These are phyloP conservation scores for Pythium volutum DNA, from an alignment of 352 stramenopile species.

Conservation along the genomic window DNA sequence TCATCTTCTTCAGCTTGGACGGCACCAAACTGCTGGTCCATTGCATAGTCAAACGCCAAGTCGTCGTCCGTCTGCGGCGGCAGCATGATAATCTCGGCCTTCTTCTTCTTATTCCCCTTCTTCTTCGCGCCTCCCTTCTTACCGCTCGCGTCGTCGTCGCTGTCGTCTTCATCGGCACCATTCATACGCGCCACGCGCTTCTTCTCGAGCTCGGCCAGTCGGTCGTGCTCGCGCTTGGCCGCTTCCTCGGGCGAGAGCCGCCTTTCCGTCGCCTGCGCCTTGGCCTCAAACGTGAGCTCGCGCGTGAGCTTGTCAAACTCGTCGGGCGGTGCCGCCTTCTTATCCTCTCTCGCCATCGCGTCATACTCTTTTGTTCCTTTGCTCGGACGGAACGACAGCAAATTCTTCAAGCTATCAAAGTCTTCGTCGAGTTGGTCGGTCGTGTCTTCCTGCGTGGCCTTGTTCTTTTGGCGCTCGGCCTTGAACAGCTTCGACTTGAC, in stretches of 20 bases:
- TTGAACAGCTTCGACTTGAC: conserved; percentile 91
- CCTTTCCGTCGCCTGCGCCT: conserved; percentile 91
- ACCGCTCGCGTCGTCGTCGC: conserved; percentile 45
- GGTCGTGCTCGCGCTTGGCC: conserved; percentile 90
- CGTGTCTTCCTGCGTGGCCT: conserved; percentile 73
- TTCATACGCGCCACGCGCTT: conserved; percentile 94
- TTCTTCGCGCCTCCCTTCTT: conserved; percentile 30
- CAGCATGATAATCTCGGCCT: conserved; percentile 65
- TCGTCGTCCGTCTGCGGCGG: conserved; percentile 86
- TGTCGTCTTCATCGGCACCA: conserved; percentile 79
- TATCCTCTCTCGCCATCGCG: conserved; percentile 48
- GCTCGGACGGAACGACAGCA: conserved; percentile 82
- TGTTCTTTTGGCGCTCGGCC: conserved; percentile 84
- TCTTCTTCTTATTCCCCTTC: conserved; percentile 34
- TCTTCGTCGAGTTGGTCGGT: conserved; percentile 73
- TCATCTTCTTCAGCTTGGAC: conserved; percentile 46
- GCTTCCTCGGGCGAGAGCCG: conserved; percentile 94
- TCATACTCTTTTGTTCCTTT: conserved; percentile 63
- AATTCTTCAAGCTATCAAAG: conserved; percentile 54
- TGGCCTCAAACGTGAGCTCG: conserved; percentile 89
- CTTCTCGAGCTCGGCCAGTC: conserved; percentile 90
- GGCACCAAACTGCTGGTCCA: conserved; percentile 58
- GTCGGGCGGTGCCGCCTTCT: conserved; percentile 68
- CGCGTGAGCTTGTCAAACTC: conserved; percentile 84
- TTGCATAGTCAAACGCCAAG: conserved; percentile 82